phyloP scores from a whole-genome alignment of 1,284 basidiomycete genomes.

The Apiotrichum montevideense region DNA sequence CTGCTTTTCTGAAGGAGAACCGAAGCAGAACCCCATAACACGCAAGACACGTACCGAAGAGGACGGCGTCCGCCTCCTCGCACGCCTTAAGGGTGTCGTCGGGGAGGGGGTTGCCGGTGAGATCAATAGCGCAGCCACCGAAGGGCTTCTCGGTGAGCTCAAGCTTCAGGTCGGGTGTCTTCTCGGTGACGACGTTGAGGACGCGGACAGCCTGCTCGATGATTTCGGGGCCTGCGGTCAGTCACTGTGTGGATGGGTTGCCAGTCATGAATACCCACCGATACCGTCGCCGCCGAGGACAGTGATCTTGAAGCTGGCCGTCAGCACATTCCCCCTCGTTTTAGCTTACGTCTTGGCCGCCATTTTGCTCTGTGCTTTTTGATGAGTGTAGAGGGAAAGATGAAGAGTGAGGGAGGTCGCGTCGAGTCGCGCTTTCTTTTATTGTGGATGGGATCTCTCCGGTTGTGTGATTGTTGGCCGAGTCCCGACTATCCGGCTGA shows the following conservation, averaged over 20 bases:
- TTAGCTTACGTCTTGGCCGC: constrained; percentile 17
- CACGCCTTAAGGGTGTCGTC: constrained; percentile 79
- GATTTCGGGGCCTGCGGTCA: constrained; percentile 76
- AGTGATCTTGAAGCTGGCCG: constrained; percentile 63
- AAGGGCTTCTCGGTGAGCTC: constrained; percentile 65
- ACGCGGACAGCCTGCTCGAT: constrained; percentile 82
- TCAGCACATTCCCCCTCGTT: background rate
- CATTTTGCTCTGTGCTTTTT: constrained; percentile 9
- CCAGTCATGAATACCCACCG: constrained; percentile 52
- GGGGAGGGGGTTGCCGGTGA: constrained; percentile 74
- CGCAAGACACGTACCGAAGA: constrained; percentile 62
- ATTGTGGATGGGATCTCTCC: background rate
- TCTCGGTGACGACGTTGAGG: constrained; percentile 66
- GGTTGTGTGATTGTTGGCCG: background rate
- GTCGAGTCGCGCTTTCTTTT: background rate
- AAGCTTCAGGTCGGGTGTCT: constrained; percentile 63
- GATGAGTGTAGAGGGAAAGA: background rate
- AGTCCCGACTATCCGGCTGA: no score
- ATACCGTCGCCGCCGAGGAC: constrained; percentile 96
- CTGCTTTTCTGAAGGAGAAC: no score
- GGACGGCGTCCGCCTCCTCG: constrained; percentile 80
- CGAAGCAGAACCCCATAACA: no score
- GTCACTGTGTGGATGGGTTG: background rate
- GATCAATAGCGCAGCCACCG: constrained; percentile 91
- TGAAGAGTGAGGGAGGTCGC: background rate